Evolutionary conservation across 371 early-diverging fungal species (phyloP), one percentile per base, ranked within the genome.

Genomic region (Syncephalis plumigaleata): DNA sequence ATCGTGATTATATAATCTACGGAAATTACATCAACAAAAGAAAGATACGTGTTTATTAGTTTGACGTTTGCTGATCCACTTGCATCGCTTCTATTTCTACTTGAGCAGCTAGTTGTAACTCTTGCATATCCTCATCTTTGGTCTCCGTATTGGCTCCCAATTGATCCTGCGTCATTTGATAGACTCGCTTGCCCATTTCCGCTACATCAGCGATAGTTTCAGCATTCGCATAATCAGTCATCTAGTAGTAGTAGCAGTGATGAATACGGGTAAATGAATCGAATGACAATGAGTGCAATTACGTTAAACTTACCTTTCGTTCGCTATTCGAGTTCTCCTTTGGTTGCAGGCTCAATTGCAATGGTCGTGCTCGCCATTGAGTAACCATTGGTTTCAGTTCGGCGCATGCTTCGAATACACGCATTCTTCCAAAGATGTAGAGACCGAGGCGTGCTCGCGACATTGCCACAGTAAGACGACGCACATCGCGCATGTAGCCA

Each of bases 401-500:
- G 44, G 68, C 67, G 47, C 87, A 84, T 45, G 73, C 66, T 40
- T 69, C 70, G 61, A 95, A 90, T 9, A 95, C 54, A 9, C 56
- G 49, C 27, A 60, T 59, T 13, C 81, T 59, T 44, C 93, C 74
- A 58, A 96, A 87, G 31, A 96, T 74, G 56, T 96, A 96, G 0
- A 96, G 67, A 16, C 97, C 97, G 23, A 96, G 67, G 16, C 91
- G 70, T 1, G 94, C 91, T 36, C 94, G 70, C 2, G 94, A 92
- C 61, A 96, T 52, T 11, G 93, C 91, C 0, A 92, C 93, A 16
- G 85, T 71, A 44, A 91, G 50, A 22, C 94, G 79, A 18, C 92
- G 76, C 13, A 87, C 68, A 53, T 96, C 97, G 16, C 91, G 78
- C 37, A 93, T 55, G 59, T 94, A 89, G 15, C 96, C 97, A 3